Evolutionary conservation across 176 grass and related monocot species (phyloP).

Genomic region (Triticum turgidum): DNA sequence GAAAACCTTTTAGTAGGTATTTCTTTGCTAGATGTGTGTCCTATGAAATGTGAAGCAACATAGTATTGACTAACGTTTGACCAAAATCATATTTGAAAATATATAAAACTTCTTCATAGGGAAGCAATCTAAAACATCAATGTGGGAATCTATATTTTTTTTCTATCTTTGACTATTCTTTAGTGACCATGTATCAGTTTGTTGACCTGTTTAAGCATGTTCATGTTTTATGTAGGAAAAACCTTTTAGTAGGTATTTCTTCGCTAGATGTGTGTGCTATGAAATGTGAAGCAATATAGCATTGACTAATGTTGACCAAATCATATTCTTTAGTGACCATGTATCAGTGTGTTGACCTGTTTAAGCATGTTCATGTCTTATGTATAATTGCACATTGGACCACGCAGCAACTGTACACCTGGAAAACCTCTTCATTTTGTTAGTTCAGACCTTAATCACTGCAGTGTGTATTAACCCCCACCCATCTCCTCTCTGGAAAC

Average conservation of each 20-base stretch:
- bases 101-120: neutral
- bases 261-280: too few species aligned
- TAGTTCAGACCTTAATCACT: neutral
- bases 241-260: too few species aligned
- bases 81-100: neutral
- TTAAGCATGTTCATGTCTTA: neutral
- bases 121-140: neutral
- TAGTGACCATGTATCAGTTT: neutral
- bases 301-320: too few species aligned
- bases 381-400: neutral
- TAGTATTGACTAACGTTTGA: neutral
- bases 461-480: neutral
- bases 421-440: neutral
- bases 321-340: neutral
- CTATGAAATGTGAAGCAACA: neutral
- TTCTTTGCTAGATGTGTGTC: neutral
- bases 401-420: neutral
- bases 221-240: neutral
- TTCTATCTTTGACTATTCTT: neutral
- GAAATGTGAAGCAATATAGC: too few species aligned
- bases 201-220: constrained; percentile 7
- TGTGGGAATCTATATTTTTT: neutral
- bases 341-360: neutral
- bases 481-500: neutral
- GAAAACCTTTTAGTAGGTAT: constrained; percentile 22